Conservation (phyloP, 2,329 filamentous ascomycete species). For the Beauveria australis region DNA sequence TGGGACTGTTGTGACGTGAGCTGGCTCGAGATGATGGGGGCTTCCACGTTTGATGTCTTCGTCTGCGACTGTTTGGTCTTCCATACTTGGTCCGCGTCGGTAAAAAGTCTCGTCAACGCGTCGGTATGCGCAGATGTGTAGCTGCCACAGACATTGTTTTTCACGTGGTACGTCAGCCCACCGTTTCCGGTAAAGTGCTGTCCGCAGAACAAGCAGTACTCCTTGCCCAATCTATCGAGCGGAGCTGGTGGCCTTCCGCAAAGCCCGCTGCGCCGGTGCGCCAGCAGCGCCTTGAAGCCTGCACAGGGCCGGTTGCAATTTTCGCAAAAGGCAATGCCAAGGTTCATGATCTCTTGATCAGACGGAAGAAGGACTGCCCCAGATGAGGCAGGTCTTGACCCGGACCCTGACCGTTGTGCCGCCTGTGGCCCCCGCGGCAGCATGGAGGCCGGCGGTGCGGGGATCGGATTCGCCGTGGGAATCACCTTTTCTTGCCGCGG, state of each 20-base stretch:
- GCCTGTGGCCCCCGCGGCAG: neutral
- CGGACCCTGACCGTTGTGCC: neutral
- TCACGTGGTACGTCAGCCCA: conserved; percentile 37
- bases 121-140: conserved; percentile 19
- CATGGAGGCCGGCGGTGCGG: neutral
- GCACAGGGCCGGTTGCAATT: conserved; percentile 28
- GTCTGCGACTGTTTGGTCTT: neutral
- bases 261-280: conserved; percentile 22
- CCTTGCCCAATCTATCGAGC: conserved; percentile 19
- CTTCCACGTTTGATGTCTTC: neutral
- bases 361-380: neutral
- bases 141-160: conserved; percentile 38
- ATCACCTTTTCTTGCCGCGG: conserved; percentile 30
- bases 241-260: conserved; percentile 16
- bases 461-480: conserved; percentile 16
- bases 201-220: conserved; percentile 37
- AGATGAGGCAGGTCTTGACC: neutral
- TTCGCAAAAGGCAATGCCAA: neutral
- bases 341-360: neutral
- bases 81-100: neutral
- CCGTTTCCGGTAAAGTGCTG: conserved; percentile 32
- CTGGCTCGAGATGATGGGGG: neutral
- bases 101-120: neutral
- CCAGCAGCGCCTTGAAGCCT: conserved; percentile 20
- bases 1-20: neutral